Evolutionary conservation across 176 grass and related monocot genomes (phyloP).

Genomic region (Oryza glumipatula): DNA sequence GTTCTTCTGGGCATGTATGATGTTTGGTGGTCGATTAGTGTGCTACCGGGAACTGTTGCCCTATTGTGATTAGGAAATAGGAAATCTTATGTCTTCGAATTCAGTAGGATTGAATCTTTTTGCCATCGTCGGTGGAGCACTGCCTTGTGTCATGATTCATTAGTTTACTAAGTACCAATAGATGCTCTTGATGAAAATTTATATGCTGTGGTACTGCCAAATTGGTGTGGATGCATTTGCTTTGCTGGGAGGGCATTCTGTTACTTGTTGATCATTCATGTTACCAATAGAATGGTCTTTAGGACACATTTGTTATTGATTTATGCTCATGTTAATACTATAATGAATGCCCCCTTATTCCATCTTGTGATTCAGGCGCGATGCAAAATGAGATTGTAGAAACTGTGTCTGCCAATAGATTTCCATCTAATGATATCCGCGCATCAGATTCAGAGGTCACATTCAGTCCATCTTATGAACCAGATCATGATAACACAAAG

Average conservation of each 20-base stretch:
- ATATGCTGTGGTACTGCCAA: background rate
- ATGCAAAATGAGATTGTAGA: constrained; percentile 27
- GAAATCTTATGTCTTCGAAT: too few relatives aligned
- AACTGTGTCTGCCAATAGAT: constrained; percentile 31
- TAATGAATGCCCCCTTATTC: background rate
- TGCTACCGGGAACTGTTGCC: background rate
- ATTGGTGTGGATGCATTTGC: background rate
- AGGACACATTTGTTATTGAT: background rate
- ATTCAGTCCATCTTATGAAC: constrained; percentile 38
- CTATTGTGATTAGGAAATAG: too few relatives aligned
- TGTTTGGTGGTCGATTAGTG: background rate
- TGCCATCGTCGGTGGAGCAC: background rate
- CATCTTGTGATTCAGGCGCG: constrained; percentile 40
- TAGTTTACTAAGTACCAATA: background rate
- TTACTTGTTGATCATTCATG: background rate
- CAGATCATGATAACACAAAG: constrained; percentile 27
- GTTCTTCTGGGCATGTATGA: background rate
- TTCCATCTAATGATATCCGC: constrained; percentile 19
- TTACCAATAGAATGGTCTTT: background rate
- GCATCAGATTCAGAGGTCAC: constrained; percentile 38
- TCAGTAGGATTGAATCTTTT: too few relatives aligned
- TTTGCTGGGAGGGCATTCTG: background rate
- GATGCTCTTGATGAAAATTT: background rate
- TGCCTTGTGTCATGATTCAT: background rate
- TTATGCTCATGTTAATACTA: background rate